Conservation (phyloP, 306 rosid species). For the Medicago ruthenica region DNA sequence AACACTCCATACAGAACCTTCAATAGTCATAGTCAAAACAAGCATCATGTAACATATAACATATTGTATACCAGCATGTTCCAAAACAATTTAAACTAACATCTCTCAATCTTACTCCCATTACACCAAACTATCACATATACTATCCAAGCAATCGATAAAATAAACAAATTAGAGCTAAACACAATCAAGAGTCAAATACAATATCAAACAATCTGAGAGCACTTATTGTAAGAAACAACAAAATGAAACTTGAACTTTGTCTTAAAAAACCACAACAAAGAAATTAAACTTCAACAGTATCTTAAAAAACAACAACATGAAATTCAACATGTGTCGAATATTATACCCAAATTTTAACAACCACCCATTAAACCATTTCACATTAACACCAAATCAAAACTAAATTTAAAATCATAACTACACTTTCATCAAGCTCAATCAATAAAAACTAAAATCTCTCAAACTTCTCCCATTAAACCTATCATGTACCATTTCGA, state of each 20-base stretch:
- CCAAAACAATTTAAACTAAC: no score
- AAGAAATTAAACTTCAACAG: background rate
- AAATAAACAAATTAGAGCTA: background rate
- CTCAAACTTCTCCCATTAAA: background rate
- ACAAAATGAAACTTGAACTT: background rate
- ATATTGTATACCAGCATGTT: no score
- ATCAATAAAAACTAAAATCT: background rate
- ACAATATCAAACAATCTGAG: background rate
- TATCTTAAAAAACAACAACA: background rate
- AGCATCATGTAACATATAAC: no score
- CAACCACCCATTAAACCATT: background rate
- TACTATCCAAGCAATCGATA: no score
- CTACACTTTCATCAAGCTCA: background rate
- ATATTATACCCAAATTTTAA: background rate
- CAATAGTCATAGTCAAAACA: no score
- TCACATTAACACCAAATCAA: background rate
- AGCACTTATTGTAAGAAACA: no score
- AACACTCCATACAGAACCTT: no score
- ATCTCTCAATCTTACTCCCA: no score
- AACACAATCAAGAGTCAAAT: background rate
- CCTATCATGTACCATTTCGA: background rate
- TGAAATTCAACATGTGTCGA: background rate
- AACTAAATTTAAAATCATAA: background rate
- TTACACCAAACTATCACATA: no score
- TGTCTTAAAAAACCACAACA: background rate